Base-by-base conservation (phyloP, 495 filamentous ascomycete species). In the Aspergillus egyptiacus region DNA sequence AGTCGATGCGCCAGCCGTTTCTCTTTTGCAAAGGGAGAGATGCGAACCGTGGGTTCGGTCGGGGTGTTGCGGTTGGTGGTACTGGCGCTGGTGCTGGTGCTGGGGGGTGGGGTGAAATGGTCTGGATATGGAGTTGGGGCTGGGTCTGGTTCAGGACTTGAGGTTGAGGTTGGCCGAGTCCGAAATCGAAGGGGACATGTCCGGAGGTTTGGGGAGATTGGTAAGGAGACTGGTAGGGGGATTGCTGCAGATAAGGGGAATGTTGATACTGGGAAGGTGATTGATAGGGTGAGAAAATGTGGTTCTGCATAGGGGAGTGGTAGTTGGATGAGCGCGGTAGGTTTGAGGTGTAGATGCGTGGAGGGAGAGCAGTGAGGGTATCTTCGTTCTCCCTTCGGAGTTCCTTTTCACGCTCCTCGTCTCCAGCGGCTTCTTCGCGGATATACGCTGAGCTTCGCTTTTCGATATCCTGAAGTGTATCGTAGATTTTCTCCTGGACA, bases 1-100 rank as follows among this genome's bases (percentile, higher is more conserved):
- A 96, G 63, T 96, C 91, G 5, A 91, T 87, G 46, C 79, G 83
- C 86, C 89, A 95, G 25, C 86, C 87, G 50, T 86, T 85, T 54
- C 87, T 83, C 56, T 78, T 82, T 62, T 85, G 79, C 2, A 73
- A 65, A 0, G 80, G 77, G 35, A 88, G 79, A 63, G 88, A 90
- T 7, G 89, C 88, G 67, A 90, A 94, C 15, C 88, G 85, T 76
- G 91, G 75, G 54, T 80, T 86, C 20, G 54, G 25, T 18, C 42
- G 46, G 34, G 32, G 52, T 11, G 31, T 36, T 35, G 37, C 19
- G 14, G 40, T 20, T n/a, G 39, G 33, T 19, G 48, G 20, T 13
- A 34, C 18, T 6, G 15, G n/a, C 15, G 15, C 15, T 18, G 13
- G 33, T 4, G 33, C 13, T 17, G 33, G 15, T 18, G 35, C 15